These are phyloP conservation scores for Colletotrichum viniferum DNA, from an alignment of 2,329 filamentous ascomycete genomes.

Conservation along the genomic window DNA sequence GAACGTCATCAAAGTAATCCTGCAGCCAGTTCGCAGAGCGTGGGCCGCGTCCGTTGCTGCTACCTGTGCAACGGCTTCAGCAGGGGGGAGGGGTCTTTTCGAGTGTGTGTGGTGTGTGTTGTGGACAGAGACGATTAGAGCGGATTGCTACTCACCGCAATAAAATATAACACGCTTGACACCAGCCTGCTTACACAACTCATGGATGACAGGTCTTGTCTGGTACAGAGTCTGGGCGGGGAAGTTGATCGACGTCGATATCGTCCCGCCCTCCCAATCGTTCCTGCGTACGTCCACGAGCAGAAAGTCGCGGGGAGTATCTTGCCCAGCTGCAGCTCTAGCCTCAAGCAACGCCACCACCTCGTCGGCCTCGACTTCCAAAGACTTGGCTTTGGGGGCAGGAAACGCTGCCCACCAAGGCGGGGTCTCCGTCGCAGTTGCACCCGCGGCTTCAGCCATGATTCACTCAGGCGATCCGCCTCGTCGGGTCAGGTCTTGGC, in stretches of 20 bases:
- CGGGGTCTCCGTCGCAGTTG: constrained; percentile 3
- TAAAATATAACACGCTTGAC: constrained; percentile 58
- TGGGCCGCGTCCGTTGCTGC: constrained; percentile 54
- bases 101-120: background rate
- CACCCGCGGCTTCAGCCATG: constrained; percentile 3
- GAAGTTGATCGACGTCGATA: constrained; percentile 61
- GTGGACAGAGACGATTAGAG: background rate
- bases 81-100: background rate
- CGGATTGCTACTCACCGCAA: constrained; percentile 45
- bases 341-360: constrained; percentile 45
- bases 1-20: constrained; percentile 54
- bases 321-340: constrained; percentile 31
- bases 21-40: constrained; percentile 61
- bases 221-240: constrained; percentile 60
- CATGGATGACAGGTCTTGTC: constrained; percentile 50
- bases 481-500: background rate
- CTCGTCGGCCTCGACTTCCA: constrained; percentile 41
- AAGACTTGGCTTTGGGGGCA: constrained; percentile 42
- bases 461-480: background rate
- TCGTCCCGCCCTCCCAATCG: constrained; percentile 64
- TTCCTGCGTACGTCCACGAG: constrained; percentile 58
- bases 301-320: constrained; percentile 40
- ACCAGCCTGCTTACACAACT: constrained; percentile 53
- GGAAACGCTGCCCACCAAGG: constrained; percentile 48
- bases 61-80: constrained; percentile 39